Evolutionary conservation across 176 grass and related monocot species (phyloP), one percentile per base, ranked within the genome.

Genomic region (Oryza nivara): DNA sequence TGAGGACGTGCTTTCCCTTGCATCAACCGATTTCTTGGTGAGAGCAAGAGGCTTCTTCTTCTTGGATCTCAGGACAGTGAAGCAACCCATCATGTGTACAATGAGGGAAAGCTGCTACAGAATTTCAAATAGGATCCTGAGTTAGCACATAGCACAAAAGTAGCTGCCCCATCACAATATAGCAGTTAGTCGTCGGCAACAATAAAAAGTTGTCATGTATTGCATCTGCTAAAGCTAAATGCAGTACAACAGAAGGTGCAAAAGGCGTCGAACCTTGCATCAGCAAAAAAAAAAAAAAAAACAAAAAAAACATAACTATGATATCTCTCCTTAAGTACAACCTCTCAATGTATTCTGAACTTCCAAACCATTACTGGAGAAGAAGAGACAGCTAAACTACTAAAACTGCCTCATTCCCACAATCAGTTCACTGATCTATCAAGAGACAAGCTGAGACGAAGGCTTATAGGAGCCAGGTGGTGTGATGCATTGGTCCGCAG

Each of bases 1-100:
- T 38, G 89, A 90, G n/a, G 91, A 72, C 16, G 84, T 80, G 3
- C 69, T 85, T 65, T 91, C 93, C 65, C 84, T 91, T n/a, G 75
- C 67, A 70, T 87, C 91, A 22, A 41, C 17, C 0, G 60, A 46
- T 68, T 78, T 92, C 79, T 85, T 93, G 65, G 82, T 81, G 23
- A 76, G 51, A 13, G 70, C 74, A 78, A 79, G 61, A 60, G 51
- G n/a, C 83, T 85, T 98, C 84, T 93, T 96, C 82, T 96, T 99
- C 86, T 90, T 96, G 11, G 83, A 85, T 90, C 83, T 96, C 61
- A 99, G 88, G 43, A 72, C 90, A 16, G 97, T 88, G 80, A 99
- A 99, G 75, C 97, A 99, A 71, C 97, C 97, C 97, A 99, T 96
- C 80, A 87, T 94, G 80, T 64, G 30, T 35, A 35, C 64, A 54